phyloP scores from a whole-genome alignment of 2,329 filamentous ascomycete genomes.

The Talaromyces piceae region DNA sequence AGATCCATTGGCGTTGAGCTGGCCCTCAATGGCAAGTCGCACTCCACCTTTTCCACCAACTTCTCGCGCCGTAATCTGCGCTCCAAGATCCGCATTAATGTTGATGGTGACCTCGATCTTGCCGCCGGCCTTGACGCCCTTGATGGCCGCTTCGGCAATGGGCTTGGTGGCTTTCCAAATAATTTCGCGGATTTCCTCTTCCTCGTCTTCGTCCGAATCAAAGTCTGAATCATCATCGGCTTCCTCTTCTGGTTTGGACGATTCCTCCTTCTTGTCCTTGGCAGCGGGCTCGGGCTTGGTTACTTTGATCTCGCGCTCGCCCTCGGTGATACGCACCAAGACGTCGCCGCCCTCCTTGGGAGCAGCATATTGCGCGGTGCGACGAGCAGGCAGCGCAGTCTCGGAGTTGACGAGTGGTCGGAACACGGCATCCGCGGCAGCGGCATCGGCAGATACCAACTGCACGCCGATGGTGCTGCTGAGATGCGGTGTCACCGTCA shows the following conservation, averaged over 20 bases:
- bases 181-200: constrained; percentile 73
- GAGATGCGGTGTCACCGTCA: constrained; percentile 89
- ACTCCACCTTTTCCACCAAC: constrained; percentile 82
- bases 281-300: constrained; percentile 76
- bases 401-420: constrained; percentile 73
- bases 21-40: constrained; percentile 51
- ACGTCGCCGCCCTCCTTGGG: constrained; percentile 81
- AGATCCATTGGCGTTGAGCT: constrained; percentile 27
- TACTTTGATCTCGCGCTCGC: constrained; percentile 83
- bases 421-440: constrained; percentile 61
- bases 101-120: constrained; percentile 95
- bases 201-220: constrained; percentile 54
- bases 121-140: constrained; percentile 73
- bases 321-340: constrained; percentile 81
- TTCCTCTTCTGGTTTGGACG: constrained; percentile 49
- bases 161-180: constrained; percentile 80
- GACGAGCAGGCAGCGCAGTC: constrained; percentile 82
- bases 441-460: constrained; percentile 43
- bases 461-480: constrained; percentile 82
- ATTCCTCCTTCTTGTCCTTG: constrained; percentile 55
- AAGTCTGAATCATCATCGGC: constrained; percentile 55
- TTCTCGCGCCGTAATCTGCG: constrained; percentile 76
- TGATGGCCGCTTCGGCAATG: constrained; percentile 79
- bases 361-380: constrained; percentile 68
- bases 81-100: constrained; percentile 67